These are phyloP conservation scores for Cryomyces minteri DNA, from an alignment of 495 filamentous ascomycete species.

Conservation along the genomic window DNA sequence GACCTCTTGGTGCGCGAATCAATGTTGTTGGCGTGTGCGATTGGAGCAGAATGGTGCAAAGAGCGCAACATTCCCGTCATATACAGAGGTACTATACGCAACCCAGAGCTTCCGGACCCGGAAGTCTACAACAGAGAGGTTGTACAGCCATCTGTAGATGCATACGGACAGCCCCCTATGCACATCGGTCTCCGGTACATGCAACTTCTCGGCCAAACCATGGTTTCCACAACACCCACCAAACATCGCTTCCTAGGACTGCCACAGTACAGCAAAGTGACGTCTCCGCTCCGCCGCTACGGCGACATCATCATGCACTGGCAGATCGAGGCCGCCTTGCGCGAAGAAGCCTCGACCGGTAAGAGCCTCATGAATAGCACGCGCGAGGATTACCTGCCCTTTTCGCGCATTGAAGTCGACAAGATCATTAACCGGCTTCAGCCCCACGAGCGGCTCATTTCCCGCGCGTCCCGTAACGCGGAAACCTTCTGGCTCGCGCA, in stretches of 20 bases:
- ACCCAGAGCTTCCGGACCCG: constrained; percentile 30
- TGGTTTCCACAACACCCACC: constrained; percentile 27
- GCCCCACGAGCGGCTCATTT: constrained; percentile 28
- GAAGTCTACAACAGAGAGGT: constrained; percentile 14
- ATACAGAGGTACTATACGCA: constrained; percentile 49
- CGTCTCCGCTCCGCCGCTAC: constrained; percentile 73
- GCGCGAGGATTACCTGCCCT: constrained; percentile 38
- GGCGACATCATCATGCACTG: constrained; percentile 73
- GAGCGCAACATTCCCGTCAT: constrained; percentile 60
- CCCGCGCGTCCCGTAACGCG: constrained; percentile 19
- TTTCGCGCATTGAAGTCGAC: constrained; percentile 37
- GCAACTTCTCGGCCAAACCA: constrained; percentile 29
- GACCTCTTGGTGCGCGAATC: constrained; percentile 32
- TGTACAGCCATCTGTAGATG: constrained; percentile 16
- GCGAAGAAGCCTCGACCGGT: constrained; percentile 42
- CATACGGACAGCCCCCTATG: constrained; percentile 11
- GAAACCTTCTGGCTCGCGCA: constrained; percentile 44
- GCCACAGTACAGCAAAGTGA: constrained; percentile 57
- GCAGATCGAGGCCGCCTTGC: constrained; percentile 72
- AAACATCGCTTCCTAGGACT: constrained; percentile 46
- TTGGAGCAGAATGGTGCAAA: constrained; percentile 54
- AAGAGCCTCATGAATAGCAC: constrained; percentile 28
- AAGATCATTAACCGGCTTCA: constrained; percentile 29
- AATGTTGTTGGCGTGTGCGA: constrained; percentile 65
- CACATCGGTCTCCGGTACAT: constrained; percentile 19